Percentiles rank a stretch among this genome's conserved stretches.
phyloP scores from a whole-genome alignment of 768 basidiomycete genomes.

The Mycena floridula region DNA sequence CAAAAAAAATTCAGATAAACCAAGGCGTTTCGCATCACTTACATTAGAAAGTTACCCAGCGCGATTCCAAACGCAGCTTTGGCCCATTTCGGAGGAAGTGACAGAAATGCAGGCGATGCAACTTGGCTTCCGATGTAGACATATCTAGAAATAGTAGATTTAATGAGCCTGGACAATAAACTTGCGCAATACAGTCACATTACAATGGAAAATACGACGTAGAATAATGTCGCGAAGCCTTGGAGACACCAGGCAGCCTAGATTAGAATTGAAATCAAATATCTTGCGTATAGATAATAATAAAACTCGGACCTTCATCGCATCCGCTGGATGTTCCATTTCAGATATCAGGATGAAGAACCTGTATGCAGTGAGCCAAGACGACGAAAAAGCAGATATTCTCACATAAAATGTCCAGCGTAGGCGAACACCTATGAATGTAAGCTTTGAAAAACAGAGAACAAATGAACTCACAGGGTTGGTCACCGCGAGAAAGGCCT shows the following conservation, averaged over 20 bases:
- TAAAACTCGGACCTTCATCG: constrained; percentile 40
- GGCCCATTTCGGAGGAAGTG: constrained; percentile 42
- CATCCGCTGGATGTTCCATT: constrained; percentile 44
- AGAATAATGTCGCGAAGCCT: constrained; percentile 45
- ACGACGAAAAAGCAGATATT: neutral
- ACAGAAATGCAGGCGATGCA: constrained; percentile 39
- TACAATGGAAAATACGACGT: constrained; percentile 38
- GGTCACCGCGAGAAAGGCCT: constrained; percentile 47
- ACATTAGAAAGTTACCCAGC: constrained; percentile 47
- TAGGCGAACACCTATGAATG: constrained; percentile 39
- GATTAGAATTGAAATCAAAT: too few relatives aligned
- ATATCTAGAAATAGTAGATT: constrained; percentile 31
- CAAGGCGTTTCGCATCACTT: constrained; percentile 12
- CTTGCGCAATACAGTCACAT: constrained; percentile 12
- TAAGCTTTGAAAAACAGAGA: neutral
- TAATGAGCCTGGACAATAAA: neutral
- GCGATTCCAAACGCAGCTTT: constrained; percentile 45
- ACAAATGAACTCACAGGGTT: constrained; percentile 36
- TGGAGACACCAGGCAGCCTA: constrained; percentile 51
- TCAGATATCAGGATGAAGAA: constrained; percentile 57
- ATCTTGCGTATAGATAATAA: too few relatives aligned
- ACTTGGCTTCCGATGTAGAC: constrained; percentile 42
- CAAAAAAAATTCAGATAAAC: too few relatives aligned
- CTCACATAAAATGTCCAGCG: constrained; percentile 48
- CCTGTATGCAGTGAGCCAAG: too few relatives aligned